Evolutionary conservation across 352 stramenopile genomes (phyloP), one percentile per base, ranked within the genome.

Genomic region (Pythium rhizo-oryzae): DNA sequence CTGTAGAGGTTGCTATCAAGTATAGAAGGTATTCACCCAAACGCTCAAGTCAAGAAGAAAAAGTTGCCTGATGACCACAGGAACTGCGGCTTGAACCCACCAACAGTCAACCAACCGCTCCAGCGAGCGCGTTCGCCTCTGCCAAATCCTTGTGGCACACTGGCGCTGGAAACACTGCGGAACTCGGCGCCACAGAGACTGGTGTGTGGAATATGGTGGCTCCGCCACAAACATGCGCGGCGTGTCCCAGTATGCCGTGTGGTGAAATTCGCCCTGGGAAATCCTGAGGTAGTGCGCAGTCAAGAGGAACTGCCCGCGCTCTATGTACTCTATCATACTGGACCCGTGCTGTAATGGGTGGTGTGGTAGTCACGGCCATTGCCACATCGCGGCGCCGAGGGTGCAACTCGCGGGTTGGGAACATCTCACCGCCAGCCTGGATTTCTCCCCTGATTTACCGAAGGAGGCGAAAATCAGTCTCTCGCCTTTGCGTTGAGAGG

Each of bases 1-100:
- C 16, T n/a, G 23, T 9, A 21, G 21, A 4, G 13, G 12, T 16
- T 1, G 6, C 19, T 51, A 61, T 61, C 15, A 18, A 24, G 8
- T 61, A 61, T 61, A 2, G 24, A 16, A 61, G 54, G 54, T 37
- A 35, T 39, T 39, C 5, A 33, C 24, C 54, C 54, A 37, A 61
- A 37, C 16, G 49, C 49, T 55, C 24, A 12, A 37, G 9, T 55
- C 11, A 39, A 58, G 16, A 21, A 21, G 2, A 59, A 46, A 30
- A 33, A n/a, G 46, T 30, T 35, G 52, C 16, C n/a, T n/a, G n/a
- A n/a, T n/a, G n/a, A n/a, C n/a, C n/a, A n/a, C n/a, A 9, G 13
- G 41, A 60, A 9, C 19, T 9, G n/a, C 19, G 19, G n/a, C 19
- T 12, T 59, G 53, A 59, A 59, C 53, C 53, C 53, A 59, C 53